phyloP scores from a whole-genome alignment of 768 basidiomycete species.

The Auricularia sp. region DNA sequence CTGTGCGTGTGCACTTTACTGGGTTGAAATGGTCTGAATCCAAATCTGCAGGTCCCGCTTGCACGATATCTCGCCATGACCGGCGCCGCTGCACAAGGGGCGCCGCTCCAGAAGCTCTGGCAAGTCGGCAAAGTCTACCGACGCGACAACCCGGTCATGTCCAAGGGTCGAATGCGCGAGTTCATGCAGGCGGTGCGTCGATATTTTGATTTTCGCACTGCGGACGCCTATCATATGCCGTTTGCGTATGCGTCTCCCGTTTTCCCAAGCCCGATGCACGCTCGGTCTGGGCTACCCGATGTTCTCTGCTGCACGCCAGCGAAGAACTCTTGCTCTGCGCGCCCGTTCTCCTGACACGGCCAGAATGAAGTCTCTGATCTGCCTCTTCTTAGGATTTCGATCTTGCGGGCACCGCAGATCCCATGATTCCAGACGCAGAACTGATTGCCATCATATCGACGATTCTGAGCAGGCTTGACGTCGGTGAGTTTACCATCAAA shows the following conservation, averaged over 20 bases:
- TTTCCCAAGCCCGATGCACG: too few species aligned
- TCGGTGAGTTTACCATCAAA: slow-evolving; percentile 94
- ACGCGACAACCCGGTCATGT: slow-evolving; percentile 93
- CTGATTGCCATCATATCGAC: slow-evolving; percentile 74
- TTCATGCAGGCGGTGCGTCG: slow-evolving; percentile 88
- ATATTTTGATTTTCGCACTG: too few species aligned
- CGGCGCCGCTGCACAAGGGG: slow-evolving; percentile 48
- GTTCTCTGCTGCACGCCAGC: too few species aligned
- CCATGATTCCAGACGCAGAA: slow-evolving; percentile 97
- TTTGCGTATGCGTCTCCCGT: background rate
- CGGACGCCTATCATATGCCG: too few species aligned
- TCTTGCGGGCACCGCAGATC: slow-evolving; percentile 83
- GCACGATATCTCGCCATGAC: slow-evolving; percentile 94
- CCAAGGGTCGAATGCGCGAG: slow-evolving; percentile 96
- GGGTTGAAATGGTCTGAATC: background rate
- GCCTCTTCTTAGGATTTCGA: slow-evolving; percentile 69
- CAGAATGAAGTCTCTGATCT: too few species aligned
- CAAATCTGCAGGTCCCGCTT: slow-evolving; percentile 52
- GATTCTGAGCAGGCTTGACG: slow-evolving; percentile 69
- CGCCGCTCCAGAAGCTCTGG: slow-evolving; percentile 73
- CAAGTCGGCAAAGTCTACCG: slow-evolving; percentile 99
- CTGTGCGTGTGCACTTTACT: slow-evolving; percentile 33
- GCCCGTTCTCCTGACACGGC: too few species aligned
- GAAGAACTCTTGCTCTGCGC: too few species aligned
- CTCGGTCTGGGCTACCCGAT: too few species aligned